Percentiles rank a stretch among this genome's conserved stretches.
Conservation (phyloP, 2,329 filamentous ascomycete species). For the Fusarium heterosporum region DNA sequence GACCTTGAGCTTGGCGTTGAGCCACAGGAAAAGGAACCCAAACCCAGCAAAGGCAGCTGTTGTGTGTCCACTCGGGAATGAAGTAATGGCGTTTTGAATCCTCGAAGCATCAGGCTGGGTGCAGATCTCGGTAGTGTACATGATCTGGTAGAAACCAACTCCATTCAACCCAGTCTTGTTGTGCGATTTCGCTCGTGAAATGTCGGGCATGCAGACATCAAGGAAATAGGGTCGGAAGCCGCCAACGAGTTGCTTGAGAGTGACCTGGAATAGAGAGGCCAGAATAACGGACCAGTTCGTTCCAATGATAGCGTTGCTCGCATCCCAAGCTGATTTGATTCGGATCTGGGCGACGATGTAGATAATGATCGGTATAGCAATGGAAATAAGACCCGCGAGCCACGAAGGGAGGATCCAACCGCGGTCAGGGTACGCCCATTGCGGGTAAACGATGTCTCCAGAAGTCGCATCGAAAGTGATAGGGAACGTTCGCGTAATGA, state of each 20-base stretch:
- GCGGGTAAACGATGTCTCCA: constrained; percentile 71
- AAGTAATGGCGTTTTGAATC: constrained; percentile 71
- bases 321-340: constrained; percentile 67
- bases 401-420: constrained; percentile 72
- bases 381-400: constrained; percentile 66
- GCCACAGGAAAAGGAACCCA: constrained; percentile 73
- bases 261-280: constrained; percentile 73
- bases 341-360: constrained; percentile 69
- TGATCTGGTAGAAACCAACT: constrained; percentile 67
- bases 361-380: constrained; percentile 67
- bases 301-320: constrained; percentile 72
- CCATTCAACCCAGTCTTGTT: constrained; percentile 55
- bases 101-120: constrained; percentile 63
- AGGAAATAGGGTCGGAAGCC: constrained; percentile 74
- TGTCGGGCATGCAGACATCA: constrained; percentile 70
- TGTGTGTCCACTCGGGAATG: constrained; percentile 76
- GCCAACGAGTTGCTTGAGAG: constrained; percentile 74
- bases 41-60: constrained; percentile 73
- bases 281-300: constrained; percentile 69
- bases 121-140: constrained; percentile 74
- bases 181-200: constrained; percentile 57
- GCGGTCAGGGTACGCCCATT: constrained; percentile 73
- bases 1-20: constrained; percentile 79
- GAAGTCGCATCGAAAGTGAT: constrained; percentile 64
- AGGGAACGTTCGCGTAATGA: constrained; percentile 70